Base-by-base conservation (phyloP, 2,329 filamentous ascomycete genomes). In the Exophiala aquamarina region DNA sequence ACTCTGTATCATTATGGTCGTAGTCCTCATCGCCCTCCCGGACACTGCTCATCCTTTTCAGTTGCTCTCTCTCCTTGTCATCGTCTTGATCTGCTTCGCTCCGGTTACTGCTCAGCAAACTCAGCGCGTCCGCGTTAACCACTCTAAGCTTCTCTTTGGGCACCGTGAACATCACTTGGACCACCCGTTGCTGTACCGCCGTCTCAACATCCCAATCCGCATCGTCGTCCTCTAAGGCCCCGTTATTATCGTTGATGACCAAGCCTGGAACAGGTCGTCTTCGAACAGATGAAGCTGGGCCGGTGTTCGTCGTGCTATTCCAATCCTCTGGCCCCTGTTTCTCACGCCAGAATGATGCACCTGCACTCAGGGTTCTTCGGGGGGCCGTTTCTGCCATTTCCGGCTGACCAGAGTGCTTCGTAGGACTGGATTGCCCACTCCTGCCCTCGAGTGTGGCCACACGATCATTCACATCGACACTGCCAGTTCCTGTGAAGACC, bases 121-220 rank as follows among this genome's bases (percentile, higher is more conserved):
- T 62, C 39, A 59, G 37, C 9, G 74, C 69, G 60, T 86, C 86
- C 41, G 81, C 84, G 65, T 97, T 97, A 15, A 96, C 92, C n/a
- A 97, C 90, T 19, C 92, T 74, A 54, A 97, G 69, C 58, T 83
- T 82, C 66, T 92, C 86, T 65, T 86, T 89, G 2, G 93, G 92
- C 50, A 96, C 89, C 0, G 92, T 96, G 67, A 95, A 97, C 81
- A 95, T 93, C 62, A 89, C 80, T 66, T 91, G 87, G 51, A 91
- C 86, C 7, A 87, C 73, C 17, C 86, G 71, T 49, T 79, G 79
- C 68, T 89, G 83, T 1, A 86, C 79, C 2, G 86, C 86, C 45
- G 78, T 75, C 64, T 91, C 87, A 31, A 91, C 81, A 58, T 90
- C 87, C 86, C 86, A 88, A 44, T 89, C 85, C 23, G 72, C 70